These are phyloP conservation scores for Hymenoscyphus occultus DNA, from an alignment of 2,329 filamentous ascomycete species.

Conservation along the genomic window DNA sequence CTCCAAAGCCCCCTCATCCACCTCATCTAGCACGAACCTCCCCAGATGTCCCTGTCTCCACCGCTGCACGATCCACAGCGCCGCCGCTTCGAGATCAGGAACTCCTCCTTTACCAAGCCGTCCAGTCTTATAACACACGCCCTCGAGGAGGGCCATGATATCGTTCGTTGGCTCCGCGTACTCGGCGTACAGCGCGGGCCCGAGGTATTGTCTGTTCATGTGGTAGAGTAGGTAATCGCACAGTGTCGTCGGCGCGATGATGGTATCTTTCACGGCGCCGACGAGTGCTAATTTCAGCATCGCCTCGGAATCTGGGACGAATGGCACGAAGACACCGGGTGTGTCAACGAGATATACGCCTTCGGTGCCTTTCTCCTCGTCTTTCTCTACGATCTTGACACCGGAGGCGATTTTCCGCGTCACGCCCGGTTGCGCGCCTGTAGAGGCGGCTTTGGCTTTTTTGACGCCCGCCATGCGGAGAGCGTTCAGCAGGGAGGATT, in stretches of 20 bases:
- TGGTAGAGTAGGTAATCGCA: slow-evolving; percentile 89
- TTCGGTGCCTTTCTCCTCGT: slow-evolving; percentile 42
- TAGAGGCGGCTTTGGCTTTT: slow-evolving; percentile 68
- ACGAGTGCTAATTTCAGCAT: slow-evolving; percentile 96
- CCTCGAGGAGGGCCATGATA: slow-evolving; percentile 66
- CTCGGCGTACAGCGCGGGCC: slow-evolving; percentile 35
- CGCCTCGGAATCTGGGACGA: slow-evolving; percentile 75
- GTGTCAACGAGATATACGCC: slow-evolving; percentile 83
- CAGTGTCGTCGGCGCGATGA: slow-evolving; percentile 73
- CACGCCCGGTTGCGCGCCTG: slow-evolving; percentile 83
- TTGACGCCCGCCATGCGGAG: slow-evolving; percentile 68
- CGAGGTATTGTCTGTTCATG: slow-evolving; percentile 56
- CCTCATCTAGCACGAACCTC: slow-evolving; percentile 73
- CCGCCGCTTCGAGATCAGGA: slow-evolving; percentile 69
- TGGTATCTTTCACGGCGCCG: slow-evolving; percentile 84
- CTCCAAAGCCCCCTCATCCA: slow-evolving; percentile 60
- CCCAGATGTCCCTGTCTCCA: slow-evolving; percentile 79
- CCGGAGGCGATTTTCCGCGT: slow-evolving; percentile 81
- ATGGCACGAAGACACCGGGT: slow-evolving; percentile 92
- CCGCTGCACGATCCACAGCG: slow-evolving; percentile 74
- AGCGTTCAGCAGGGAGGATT: slow-evolving; percentile 89
- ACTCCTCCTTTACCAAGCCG: slow-evolving; percentile 70
- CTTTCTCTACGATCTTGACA: slow-evolving; percentile 70
- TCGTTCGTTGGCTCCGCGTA: slow-evolving; percentile 79
- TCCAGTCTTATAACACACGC: slow-evolving; percentile 71